Base-by-base conservation (phyloP, 129 eudicot genomes). In the Pulicaria dysenterica region DNA sequence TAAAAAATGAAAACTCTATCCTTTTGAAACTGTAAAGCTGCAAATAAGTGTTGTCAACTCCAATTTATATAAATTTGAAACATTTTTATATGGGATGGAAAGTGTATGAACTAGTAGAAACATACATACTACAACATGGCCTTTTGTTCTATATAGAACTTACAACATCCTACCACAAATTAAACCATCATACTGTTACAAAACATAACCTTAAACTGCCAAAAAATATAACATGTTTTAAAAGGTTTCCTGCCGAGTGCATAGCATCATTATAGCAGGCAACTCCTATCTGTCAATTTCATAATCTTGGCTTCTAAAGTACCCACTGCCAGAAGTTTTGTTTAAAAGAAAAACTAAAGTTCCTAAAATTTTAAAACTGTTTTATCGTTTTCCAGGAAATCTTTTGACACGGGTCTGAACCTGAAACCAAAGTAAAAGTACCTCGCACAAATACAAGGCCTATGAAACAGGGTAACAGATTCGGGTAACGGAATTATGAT, bases 281-380 rank as follows among this genome's bases (percentile, higher is more conserved):
- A 63, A 42, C 69, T 42, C 14, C 50, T 15, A 41, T 2, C 37
- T 4, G 8, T 63, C 7, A 42, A 16, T 5, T 16, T 63, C 69
- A 16, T 63, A 40, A 15, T 41, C 69, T 41, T 16, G 5, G 38
- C 51, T n/a, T 41, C 51, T 17, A 40, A 38, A 5, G 49, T 63
- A 63, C 68, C 50, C 50, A 42, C 9, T 64, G 50, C 54, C 39
- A 64, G 45, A 64, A 64, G 45, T 53, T 31, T 39, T 64, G 70
- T 44, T 64, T 24, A 4, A 64, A 16, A 54, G 44, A 64, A 19
- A 24, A 64, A 31, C 19, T 17, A 17, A 39, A 64, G 19, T 4
- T 44, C 43, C 44, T 64, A 16, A 46, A 19, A 13, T 64, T 44
- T 24, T 16, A 43, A 64, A 17, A 12, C 39, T 12, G 9, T 44